phyloP scores from a whole-genome alignment of 208 protist species.

The Vickermania spadyakhi region DNA sequence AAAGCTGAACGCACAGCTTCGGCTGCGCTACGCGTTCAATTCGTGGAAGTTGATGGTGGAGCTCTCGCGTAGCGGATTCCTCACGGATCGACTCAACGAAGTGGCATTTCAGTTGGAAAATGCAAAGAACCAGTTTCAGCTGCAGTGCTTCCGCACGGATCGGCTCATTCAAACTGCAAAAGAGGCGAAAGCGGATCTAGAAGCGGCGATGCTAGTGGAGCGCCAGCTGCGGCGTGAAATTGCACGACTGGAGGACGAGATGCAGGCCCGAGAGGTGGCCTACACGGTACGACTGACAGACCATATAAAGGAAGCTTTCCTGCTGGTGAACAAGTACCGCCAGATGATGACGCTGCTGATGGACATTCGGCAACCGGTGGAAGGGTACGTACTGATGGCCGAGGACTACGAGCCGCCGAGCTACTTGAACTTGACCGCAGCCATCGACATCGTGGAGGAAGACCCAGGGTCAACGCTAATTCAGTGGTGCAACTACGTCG shows the following conservation, averaged over 20 bases:
- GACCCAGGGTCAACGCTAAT: conserved; percentile 22
- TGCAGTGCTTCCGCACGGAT: conserved; percentile 81
- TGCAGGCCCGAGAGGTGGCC: conserved; percentile 29
- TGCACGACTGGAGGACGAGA: conserved; percentile 27
- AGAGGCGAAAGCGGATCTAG: conserved; percentile 31
- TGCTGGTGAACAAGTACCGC: conserved; percentile 29
- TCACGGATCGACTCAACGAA: conserved; percentile 79
- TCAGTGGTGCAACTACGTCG: conserved; percentile 56
- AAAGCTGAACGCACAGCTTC: conserved; percentile 15
- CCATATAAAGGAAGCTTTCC: conserved; percentile 18
- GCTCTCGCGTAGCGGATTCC: conserved; percentile 48
- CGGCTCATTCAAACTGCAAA: conserved; percentile 45
- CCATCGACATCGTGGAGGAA: not conserved
- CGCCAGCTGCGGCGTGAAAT: conserved; percentile 26
- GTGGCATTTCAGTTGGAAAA: conserved; percentile 76
- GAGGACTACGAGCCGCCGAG: not conserved
- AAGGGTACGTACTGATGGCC: conserved; percentile 7
- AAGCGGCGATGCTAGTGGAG: conserved; percentile 18
- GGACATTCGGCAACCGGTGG: conserved; percentile 7
- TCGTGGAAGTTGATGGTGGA: conserved; percentile 64
- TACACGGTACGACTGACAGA: conserved; percentile 33
- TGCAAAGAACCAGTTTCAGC: conserved; percentile 85
- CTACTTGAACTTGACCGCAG: not conserved
- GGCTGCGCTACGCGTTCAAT: conserved; percentile 35
- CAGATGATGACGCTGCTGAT: conserved; percentile 4